Conservation (phyloP, 192 early-diverging fungal species). For the Coemansia asiatica region DNA sequence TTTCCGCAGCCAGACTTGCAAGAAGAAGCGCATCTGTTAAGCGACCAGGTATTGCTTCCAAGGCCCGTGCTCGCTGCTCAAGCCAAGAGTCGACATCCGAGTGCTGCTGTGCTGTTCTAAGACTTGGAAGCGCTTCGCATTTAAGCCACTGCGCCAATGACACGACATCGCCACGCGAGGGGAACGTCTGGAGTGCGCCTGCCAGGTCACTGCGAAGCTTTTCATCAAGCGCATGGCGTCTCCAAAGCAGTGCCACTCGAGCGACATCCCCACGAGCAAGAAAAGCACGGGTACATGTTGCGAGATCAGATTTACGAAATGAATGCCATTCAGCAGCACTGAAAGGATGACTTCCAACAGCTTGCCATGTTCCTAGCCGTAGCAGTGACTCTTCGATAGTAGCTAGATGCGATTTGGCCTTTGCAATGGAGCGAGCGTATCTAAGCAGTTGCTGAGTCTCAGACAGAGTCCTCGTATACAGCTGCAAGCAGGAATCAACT, state of each 20-base stretch:
- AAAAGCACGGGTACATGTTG: constrained; percentile 34
- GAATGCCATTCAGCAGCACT: constrained; percentile 52
- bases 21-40: constrained; percentile 56
- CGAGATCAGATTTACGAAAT: constrained; percentile 54
- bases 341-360: constrained; percentile 13
- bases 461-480: constrained; percentile 7
- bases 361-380: constrained; percentile 52
- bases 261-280: constrained; percentile 52
- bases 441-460: constrained; percentile 26
- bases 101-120: constrained; percentile 29
- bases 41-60: constrained; percentile 41
- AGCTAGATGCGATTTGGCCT: not conserved
- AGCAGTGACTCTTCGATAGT: constrained; percentile 18
- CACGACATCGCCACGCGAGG: constrained; percentile 22
- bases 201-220: constrained; percentile 43
- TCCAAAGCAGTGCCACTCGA: constrained; percentile 54
- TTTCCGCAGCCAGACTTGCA: constrained; percentile 23
- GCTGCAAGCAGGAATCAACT: constrained; percentile 19
- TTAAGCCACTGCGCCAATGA: constrained; percentile 54
- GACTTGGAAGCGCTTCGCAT: constrained; percentile 55
- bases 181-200: constrained; percentile 54
- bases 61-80: constrained; percentile 54
- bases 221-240: constrained; percentile 52
- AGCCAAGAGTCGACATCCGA: constrained; percentile 55
- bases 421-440: constrained; percentile 14